Evolutionary conservation across 176 grass and related monocot species (phyloP).

Genomic region (Avena atlantica): DNA sequence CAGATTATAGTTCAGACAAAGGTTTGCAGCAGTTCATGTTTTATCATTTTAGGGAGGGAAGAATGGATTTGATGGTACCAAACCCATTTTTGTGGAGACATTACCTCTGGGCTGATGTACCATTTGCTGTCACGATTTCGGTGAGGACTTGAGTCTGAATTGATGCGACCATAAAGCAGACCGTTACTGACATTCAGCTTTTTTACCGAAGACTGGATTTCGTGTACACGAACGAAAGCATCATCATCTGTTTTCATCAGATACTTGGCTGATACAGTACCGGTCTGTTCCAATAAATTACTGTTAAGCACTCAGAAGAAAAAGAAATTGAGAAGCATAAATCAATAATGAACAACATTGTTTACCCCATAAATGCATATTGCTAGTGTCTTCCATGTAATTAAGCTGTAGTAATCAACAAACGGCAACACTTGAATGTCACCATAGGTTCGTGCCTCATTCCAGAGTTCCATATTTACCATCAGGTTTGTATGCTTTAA

Average conservation of each 20-base stretch:
- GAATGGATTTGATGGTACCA: neutral
- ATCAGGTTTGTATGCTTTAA: constrained; percentile 85
- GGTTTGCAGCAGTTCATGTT: constrained; percentile 5
- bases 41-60: neutral
- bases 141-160: constrained; percentile 70
- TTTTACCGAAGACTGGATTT: constrained; percentile 68
- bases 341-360: constrained; percentile 1
- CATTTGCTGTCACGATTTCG: constrained; percentile 85
- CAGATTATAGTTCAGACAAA: constrained; percentile 19
- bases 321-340: constrained; percentile 22
- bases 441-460: constrained; percentile 68
- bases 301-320: constrained; percentile 28
- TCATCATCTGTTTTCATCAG: constrained; percentile 99
- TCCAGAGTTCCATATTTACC: constrained; percentile 91
- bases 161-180: constrained; percentile 86
- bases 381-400: constrained; percentile 94
- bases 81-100: constrained; percentile 35
- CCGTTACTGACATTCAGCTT: constrained; percentile 63
- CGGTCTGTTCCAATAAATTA: constrained; percentile 52
- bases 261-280: constrained; percentile 71
- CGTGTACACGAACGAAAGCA: constrained; percentile 94
- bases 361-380: constrained; percentile 97
- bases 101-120: constrained; percentile 86
- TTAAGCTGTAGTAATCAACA: constrained; percentile 89
- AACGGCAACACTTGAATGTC: constrained; percentile 87